Conservation (phyloP, 768 basidiomycete species). For the Auricularia auricula-judae region DNA sequence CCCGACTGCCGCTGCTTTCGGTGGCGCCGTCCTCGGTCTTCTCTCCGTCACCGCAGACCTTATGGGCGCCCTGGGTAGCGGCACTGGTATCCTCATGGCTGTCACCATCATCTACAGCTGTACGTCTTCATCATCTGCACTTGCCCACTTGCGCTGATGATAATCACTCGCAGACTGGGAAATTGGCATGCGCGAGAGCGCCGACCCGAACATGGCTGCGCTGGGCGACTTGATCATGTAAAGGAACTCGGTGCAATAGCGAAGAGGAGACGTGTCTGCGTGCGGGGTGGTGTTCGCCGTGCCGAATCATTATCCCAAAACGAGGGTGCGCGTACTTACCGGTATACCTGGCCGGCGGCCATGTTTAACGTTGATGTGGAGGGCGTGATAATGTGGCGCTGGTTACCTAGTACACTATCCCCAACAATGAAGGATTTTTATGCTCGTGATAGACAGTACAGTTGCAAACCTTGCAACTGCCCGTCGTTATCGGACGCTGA, state of each 20-base stretch:
- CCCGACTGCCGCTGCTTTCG: conserved; percentile 94
- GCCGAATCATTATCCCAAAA: not conserved
- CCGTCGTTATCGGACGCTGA: no score
- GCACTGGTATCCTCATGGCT: conserved; percentile 94
- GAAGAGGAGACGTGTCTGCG: not conserved
- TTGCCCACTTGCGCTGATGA: conserved; percentile 6
- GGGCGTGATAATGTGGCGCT: not conserved
- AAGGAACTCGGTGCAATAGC: not conserved
- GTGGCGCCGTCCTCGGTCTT: conserved; percentile 91
- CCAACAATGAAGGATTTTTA: not conserved
- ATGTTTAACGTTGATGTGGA: not conserved
- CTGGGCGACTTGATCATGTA: conserved; percentile 11
- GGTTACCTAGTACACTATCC: not conserved
- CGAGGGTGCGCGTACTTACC: not conserved
- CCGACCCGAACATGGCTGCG: conserved; percentile 7
- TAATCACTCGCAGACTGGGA: conserved; percentile 62
- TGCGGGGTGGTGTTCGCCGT: not conserved
- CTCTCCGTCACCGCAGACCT: conserved; percentile 87
- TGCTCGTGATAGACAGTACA: not conserved
- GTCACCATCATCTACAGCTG: conserved; percentile 96
- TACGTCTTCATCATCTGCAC: conserved; percentile 25
- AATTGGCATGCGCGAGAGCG: conserved; percentile 65
- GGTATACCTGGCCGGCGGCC: not conserved
- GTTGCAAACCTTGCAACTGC: no score
- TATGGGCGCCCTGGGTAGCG: conserved; percentile 92